Evolutionary conservation across 805 yeast species (phyloP), one percentile per base, ranked within the genome.

Genomic region (Blastobotrys peoriensis): DNA sequence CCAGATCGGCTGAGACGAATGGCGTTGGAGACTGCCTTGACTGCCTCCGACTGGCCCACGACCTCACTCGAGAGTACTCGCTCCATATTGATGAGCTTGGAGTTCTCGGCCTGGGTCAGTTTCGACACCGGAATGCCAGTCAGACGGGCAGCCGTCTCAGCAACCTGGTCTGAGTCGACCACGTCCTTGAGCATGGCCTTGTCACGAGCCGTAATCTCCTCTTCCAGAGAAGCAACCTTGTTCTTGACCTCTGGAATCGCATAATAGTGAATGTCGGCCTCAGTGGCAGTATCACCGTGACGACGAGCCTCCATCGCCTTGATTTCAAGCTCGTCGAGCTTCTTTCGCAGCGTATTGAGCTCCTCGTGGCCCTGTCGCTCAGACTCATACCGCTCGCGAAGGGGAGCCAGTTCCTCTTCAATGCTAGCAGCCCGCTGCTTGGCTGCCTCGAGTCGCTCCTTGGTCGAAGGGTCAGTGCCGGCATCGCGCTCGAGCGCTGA

Each of bases 241-340:
- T 76, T 75, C 66, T 82, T 74, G 47, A 93, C 73, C 58, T 91
- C 96, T 5, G 98, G 98, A 59, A 93, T 93, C 21, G 98, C 98
- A 72, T 87, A 93, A 72, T 89, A 93, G 65, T 96, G 78, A 64
- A 93, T 75, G 67, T 93, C 98, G 17, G 98, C 98, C 43, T 94
- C 95, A 8, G 96, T 76, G 4, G 83, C 91, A 27, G 88, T 86
- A 63, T 93, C 98, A 52, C 86, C 86, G 62, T 97, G 83, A 75
- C 98, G 86, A 65, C 91, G 98, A 19, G 98, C 98, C 67, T 93
- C 98, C 45, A 71, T 75, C 3, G 98, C 98, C 68, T 93, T 93
- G 62, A 77, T 80, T 61, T 87, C 95, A 58, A 93, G 74, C 53
- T 93, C 98, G 57, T 91, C 97, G 54, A 93, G 74, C 65, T 84